Base-by-base conservation (phyloP, 345 rosid species). In the Hibiscus mutabilis region DNA sequence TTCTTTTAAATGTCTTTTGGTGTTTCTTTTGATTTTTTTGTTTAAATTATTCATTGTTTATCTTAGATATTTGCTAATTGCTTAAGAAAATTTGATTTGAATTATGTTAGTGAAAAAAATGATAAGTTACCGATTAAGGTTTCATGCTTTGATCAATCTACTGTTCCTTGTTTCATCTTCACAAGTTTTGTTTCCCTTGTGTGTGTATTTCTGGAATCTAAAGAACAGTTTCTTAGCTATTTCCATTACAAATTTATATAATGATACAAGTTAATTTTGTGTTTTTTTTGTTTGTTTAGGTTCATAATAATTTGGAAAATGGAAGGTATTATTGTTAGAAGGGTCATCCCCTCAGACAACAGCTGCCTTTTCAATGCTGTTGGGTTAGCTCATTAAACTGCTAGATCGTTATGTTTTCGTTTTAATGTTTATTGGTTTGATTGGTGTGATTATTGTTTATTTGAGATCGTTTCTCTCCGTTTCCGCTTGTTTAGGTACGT, bases 321-420 rank as follows among this genome's bases (percentile, higher is more conserved):
- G 89, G 98, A 92, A 70, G 98, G 96, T 68, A 74, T 78, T 68
- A 44, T 90, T 33, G 79, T 83, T 76, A 89, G 99, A 79, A 87
- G 99, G 78, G 91, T 95, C 37, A 95, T 95, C 73, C 97, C 97
- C 63, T 92, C 99, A 1, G 98, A 95, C 66, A 95, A 95, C 84
- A 92, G 97, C 80, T 95, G 99, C 75, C 92, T 95, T 63, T 95
- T 92, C 84, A 95, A 92, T 75, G 97, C 99, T 57, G 83, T 89
- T 19, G 88, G 97, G 99, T 95, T 84, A 81, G 40, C 2, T 79
- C 61, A 14, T 49, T 35, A 14, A 72, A 13, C n/a, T 21, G 13
- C 47, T 6, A 13, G 69, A 47, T 47, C 4, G 6, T 51, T 15
- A 33, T 16, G 12, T 21, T 72, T 7, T 49, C 27, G 3, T 31